Evolutionary conservation across 2,329 filamentous ascomycete genomes (phyloP), one percentile per base, ranked within the genome.

Genomic region (Fusarium brachygibbosum): DNA sequence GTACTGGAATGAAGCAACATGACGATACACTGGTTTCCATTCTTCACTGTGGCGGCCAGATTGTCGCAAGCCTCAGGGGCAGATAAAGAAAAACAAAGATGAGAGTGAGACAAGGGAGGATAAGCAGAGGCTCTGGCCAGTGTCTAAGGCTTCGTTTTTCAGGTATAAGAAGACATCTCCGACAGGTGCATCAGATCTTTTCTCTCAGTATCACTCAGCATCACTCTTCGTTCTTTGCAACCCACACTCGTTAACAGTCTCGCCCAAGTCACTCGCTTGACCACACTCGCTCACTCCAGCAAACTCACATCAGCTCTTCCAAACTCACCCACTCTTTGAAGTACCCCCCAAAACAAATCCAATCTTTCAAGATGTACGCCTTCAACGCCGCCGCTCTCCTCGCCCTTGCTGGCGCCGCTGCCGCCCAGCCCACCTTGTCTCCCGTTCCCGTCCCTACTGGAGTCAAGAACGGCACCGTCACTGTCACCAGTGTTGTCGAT

Each of bases 401-500:
- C 38, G 70, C 74, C 53, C 60, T 75, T 35, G 73, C 64, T 55
- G 70, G 68, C 59, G 37, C 70, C 16, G 74, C 66, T 28, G 67
- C 73, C 25, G 73, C 69, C 19, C 55, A 68, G 62, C 63, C 63
- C 17, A 46, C 68, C n/a, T 35, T 56, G n/a, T 50, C 56, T 34
- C 58, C 51, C 28, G 50, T 21, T 46, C 67, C 67, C 14, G 45
- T 41, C 14, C 50, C 58, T 12, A 57, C 59, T 44, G 67, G 41
- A 19, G 54, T 61, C 45, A 56, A 48, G 38, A 73, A 77, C 71
- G 66, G 68, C 50, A 75, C 76, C 50, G 68, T 68, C 46, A 77
- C 74, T 48, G 68, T 75, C 51, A 81, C 78, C 63, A 77, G 74
- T 71, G 77, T 80, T 50, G 79, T 81, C 67, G 62, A 71, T 44